These are phyloP conservation scores for Breviolum minutum DNA, from an alignment of 73 alveolate genomes.

Conservation along the genomic window DNA sequence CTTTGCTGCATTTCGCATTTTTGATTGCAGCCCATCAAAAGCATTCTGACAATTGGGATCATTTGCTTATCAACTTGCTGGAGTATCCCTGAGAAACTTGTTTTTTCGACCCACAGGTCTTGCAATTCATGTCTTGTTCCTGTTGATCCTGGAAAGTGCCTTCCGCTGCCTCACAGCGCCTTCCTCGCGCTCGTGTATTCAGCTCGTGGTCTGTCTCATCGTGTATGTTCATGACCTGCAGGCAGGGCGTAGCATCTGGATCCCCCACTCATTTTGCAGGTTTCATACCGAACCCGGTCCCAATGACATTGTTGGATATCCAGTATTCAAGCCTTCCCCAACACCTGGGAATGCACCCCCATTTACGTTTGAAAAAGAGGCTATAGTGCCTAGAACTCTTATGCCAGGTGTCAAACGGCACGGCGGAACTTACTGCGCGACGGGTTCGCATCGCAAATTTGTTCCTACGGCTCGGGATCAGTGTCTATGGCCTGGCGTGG, in stretches of 20 bases:
- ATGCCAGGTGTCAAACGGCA: slow-evolving; percentile 5
- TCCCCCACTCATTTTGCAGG: no score
- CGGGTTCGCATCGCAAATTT: background rate
- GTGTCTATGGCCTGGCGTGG: background rate
- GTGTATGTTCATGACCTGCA: background rate
- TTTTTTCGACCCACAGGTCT: background rate
- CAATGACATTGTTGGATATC: no score
- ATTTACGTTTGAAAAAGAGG: background rate
- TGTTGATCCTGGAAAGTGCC: background rate
- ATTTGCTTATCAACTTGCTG: no score
- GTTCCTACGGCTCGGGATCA: background rate
- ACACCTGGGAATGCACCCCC: background rate
- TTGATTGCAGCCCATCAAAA: no score
- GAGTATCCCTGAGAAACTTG: no score
- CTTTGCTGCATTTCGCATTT: no score
- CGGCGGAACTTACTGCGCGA: background rate
- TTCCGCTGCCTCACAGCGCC: background rate
- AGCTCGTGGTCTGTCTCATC: background rate
- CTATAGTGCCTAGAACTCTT: background rate
- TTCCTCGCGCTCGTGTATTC: no score
- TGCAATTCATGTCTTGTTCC: background rate
- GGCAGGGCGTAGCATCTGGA: background rate
- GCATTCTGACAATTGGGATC: no score
- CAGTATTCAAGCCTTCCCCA: no score
- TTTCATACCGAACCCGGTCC: no score